A percentile compares a stretch with the other conserved stretches of the same genome.
phyloP scores from a whole-genome alignment of 2,329 filamentous ascomycete species.

The Lasiodiplodia sp. region DNA sequence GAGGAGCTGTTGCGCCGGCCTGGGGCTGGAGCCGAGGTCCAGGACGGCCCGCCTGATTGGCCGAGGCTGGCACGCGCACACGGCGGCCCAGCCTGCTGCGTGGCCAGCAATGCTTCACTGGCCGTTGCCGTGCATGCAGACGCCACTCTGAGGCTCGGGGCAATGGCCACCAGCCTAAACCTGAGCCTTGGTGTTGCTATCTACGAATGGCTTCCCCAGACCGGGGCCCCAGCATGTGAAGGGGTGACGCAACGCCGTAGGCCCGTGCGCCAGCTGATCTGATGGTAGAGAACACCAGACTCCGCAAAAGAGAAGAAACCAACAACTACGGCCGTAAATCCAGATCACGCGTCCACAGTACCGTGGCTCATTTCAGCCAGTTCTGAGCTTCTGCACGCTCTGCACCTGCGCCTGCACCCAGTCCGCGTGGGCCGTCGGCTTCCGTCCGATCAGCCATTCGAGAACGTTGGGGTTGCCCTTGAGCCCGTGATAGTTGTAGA shows the following conservation, averaged over 20 bases:
- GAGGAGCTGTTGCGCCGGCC: slow-evolving; percentile 10
- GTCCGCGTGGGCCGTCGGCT: slow-evolving; percentile 31
- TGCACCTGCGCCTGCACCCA: slow-evolving; percentile 26
- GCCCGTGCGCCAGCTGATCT: slow-evolving; percentile 19
- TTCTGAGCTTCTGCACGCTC: background rate
- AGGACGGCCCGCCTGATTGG: slow-evolving; percentile 13
- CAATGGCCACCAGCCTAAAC: background rate
- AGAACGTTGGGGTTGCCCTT: slow-evolving; percentile 33
- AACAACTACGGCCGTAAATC: background rate
- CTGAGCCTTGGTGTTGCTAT: slow-evolving; percentile 14
- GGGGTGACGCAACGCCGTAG: slow-evolving; percentile 24
- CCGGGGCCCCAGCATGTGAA: slow-evolving; percentile 26
- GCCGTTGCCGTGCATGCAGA: background rate
- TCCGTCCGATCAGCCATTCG: slow-evolving; percentile 33
- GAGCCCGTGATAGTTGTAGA: slow-evolving; percentile 33
- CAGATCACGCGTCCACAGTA: background rate
- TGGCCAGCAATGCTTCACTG: background rate
- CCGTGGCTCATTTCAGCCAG: background rate
- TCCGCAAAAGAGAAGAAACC: background rate
- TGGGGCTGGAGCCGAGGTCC: slow-evolving; percentile 27
- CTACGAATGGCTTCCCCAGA: slow-evolving; percentile 8
- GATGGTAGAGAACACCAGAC: background rate
- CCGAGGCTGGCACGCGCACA: slow-evolving; percentile 13
- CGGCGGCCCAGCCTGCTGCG: slow-evolving; percentile 3
- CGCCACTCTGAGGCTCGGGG: background rate